Evolutionary conservation across 176 grass and related monocot genomes (phyloP).

Genomic region (Musa beccarii): DNA sequence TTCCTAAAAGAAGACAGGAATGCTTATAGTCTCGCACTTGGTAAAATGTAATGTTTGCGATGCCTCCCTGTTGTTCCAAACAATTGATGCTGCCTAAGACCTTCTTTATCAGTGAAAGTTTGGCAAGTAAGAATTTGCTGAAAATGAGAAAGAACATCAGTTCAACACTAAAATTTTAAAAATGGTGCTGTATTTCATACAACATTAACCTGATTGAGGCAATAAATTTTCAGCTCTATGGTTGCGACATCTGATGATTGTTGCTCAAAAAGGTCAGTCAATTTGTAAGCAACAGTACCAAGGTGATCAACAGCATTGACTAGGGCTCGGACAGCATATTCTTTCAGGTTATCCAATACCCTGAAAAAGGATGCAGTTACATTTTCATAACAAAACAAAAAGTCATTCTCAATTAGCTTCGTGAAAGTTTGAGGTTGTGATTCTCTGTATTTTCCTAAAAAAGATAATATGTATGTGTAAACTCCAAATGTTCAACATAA

Average conservation of each 20-base stretch:
- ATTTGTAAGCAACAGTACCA: conserved; percentile 83
- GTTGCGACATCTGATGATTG: conserved; percentile 58
- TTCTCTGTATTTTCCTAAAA: too few relatives aligned
- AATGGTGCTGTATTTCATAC: conserved; percentile 1
- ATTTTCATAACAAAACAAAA: neutral
- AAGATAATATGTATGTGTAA: too few relatives aligned
- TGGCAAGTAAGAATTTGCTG: conserved; percentile 82
- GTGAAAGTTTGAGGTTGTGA: neutral
- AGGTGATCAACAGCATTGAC: conserved; percentile 96
- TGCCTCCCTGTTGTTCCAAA: conserved; percentile 32
- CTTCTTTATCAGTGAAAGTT: conserved; percentile 91
- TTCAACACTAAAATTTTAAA: neutral
- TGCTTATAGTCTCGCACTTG: conserved; percentile 29
- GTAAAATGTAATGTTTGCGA: conserved; percentile 82
- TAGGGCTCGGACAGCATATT: conserved; percentile 88
- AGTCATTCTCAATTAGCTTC: neutral
- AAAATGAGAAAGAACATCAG: conserved; percentile 6
- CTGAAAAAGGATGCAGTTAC: conserved; percentile 33
- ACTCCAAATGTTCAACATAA: too few relatives aligned
- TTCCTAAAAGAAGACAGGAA: conserved; percentile 10
- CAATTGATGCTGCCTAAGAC: conserved; percentile 79
- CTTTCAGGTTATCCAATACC: conserved; percentile 95
- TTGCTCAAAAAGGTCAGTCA: conserved; percentile 80
- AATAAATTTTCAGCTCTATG: conserved; percentile 64
- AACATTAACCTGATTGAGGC: conserved; percentile 66